phyloP scores from a whole-genome alignment of 257 asterid genomes.

The Fraxinus americana region DNA sequence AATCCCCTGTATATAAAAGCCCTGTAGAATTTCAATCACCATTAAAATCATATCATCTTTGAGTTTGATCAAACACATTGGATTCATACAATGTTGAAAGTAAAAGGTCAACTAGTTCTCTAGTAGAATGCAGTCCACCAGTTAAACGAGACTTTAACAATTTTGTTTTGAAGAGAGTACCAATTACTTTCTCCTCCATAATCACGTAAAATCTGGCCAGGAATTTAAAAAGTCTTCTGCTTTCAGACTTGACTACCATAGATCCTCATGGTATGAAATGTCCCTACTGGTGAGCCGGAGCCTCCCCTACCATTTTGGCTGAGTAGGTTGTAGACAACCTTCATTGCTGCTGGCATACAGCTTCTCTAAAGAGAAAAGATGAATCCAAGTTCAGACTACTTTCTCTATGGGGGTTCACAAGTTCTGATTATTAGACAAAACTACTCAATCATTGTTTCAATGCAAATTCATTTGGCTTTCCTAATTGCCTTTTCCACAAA shows the following conservation, averaged over 20 bases:
- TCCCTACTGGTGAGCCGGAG: no score
- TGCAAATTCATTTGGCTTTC: neutral
- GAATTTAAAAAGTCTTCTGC: slow-evolving; percentile 91
- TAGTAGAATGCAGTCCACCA: slow-evolving; percentile 87
- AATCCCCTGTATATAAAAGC: slow-evolving; percentile 60
- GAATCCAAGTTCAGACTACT: no score
- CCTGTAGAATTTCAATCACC: slow-evolving; percentile 41
- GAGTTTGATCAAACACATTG: neutral
- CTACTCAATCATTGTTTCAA: neutral
- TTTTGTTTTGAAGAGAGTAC: slow-evolving; percentile 73
- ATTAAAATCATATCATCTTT: neutral
- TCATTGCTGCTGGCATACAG: no score
- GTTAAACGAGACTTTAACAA: slow-evolving; percentile 68
- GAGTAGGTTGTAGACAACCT: no score
- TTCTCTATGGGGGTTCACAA: no score
- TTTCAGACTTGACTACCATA: slow-evolving; percentile 77
- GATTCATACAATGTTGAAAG: neutral
- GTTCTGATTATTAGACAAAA: neutral
- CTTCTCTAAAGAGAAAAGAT: no score
- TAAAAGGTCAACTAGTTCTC: slow-evolving; percentile 33
- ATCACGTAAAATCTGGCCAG: slow-evolving; percentile 90
- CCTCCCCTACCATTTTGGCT: no score
- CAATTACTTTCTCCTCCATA: slow-evolving; percentile 97
- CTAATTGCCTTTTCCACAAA: neutral
- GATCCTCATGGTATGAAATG: no score